Conservation (phyloP, 495 filamentous ascomycete species). For the Amniculicola lignicola region DNA sequence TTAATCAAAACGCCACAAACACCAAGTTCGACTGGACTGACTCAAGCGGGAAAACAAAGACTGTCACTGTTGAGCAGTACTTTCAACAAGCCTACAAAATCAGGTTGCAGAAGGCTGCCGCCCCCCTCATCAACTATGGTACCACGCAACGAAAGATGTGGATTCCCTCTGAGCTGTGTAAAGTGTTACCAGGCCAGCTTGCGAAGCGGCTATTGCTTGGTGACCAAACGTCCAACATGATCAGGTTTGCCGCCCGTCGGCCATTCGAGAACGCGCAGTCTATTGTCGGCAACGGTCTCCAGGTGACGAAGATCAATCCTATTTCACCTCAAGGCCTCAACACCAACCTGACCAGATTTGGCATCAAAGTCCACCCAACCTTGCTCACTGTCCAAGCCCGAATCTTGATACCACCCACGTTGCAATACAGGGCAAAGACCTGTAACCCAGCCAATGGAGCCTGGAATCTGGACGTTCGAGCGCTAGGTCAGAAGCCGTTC, state of each 20-base stretch:
- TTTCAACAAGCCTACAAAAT: slow-evolving; percentile 40
- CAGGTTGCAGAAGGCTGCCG: slow-evolving; percentile 35
- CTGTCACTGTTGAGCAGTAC: slow-evolving; percentile 31
- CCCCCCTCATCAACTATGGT: slow-evolving; percentile 72
- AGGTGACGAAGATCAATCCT: slow-evolving; percentile 46
- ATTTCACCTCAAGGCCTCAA: slow-evolving; percentile 1
- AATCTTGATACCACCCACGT: slow-evolving; percentile 53
- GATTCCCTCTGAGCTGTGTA: slow-evolving; percentile 64
- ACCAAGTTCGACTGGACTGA: slow-evolving; percentile 14
- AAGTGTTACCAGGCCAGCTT: slow-evolving; percentile 64
- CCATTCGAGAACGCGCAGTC: slow-evolving; percentile 64
- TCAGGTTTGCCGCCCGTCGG: slow-evolving; percentile 63
- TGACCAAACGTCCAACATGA: slow-evolving; percentile 61
- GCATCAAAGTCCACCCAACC: slow-evolving; percentile 50
- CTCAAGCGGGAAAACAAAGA: slow-evolving; percentile 16
- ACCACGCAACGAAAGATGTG: slow-evolving; percentile 54
- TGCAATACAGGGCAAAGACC: slow-evolving; percentile 50
- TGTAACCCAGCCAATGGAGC: slow-evolving; percentile 41
- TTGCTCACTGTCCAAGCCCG: slow-evolving; percentile 66
- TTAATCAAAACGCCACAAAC: slow-evolving; percentile 3
- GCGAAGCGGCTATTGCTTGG: slow-evolving; percentile 53
- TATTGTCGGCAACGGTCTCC: slow-evolving; percentile 56
- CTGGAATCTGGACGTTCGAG: slow-evolving; percentile 56
- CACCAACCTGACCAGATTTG: slow-evolving; percentile 46
- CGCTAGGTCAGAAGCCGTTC: slow-evolving; percentile 24